Conservation (phyloP, 2,329 filamentous ascomycete genomes). For the Pseudogymnoascus sp. region DNA sequence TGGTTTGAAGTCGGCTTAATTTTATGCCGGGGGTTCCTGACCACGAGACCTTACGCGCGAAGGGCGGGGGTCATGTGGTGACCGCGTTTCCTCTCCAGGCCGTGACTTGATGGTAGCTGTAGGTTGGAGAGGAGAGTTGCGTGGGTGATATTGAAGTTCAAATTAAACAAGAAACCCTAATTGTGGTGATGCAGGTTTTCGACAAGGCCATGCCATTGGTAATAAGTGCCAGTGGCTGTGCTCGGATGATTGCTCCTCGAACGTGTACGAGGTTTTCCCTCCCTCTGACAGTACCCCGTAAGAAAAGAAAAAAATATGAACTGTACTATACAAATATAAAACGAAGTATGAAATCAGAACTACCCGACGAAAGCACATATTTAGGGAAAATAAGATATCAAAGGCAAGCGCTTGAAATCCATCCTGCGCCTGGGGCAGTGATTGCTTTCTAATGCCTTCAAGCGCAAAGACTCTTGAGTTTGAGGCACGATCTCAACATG, state of each 20-base stretch:
- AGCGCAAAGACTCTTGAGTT: background rate
- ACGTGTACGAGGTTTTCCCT: background rate
- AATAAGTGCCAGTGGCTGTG: background rate
- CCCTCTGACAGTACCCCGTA: background rate
- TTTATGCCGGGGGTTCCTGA: background rate
- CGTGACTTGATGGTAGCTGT: background rate
- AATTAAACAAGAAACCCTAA: background rate
- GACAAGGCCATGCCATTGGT: background rate
- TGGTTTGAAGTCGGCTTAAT: background rate
- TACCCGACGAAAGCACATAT: background rate
- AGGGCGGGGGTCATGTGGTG: background rate
- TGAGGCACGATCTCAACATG: background rate
- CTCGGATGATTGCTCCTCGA: background rate
- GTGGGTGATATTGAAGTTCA: background rate
- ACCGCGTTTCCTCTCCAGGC: background rate
- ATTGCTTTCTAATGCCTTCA: background rate
- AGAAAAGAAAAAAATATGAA: background rate
- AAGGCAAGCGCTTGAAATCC: background rate
- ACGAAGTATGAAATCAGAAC: background rate
- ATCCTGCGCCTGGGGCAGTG: background rate
- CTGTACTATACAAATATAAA: background rate
- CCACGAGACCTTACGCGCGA: background rate
- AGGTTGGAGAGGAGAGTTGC: background rate
- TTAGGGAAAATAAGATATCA: background rate
- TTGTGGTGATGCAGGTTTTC: background rate